Percentiles rank a stretch among this genome's conserved stretches.
Evolutionary conservation across 441 rosid species (phyloP).

Genomic region (Brassica balearica): DNA sequence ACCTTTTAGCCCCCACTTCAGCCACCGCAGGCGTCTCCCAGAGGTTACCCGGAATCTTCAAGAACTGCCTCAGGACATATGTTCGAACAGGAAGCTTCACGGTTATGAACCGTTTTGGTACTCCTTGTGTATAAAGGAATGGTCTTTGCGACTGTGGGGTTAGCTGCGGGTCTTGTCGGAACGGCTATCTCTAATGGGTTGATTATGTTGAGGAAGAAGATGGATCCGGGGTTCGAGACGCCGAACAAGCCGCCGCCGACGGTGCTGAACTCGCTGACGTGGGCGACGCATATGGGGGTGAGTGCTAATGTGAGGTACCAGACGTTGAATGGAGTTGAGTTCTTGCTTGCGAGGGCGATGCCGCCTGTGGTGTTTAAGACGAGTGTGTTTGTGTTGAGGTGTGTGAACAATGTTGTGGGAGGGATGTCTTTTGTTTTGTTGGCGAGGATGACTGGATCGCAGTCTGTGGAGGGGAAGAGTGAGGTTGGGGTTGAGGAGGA

Average conservation of each 20-base stretch:
- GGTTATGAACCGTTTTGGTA: constrained; percentile 65
- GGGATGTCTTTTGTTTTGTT: constrained; percentile 84
- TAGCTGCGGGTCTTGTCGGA: constrained; percentile 92
- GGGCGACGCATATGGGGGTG: constrained; percentile 96
- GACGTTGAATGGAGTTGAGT: constrained; percentile 79
- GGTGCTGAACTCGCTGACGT: constrained; percentile 76
- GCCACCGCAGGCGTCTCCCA: constrained; percentile 44
- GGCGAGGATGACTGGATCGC: constrained; percentile 92
- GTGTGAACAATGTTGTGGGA: constrained; percentile 77
- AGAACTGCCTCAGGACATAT: constrained; percentile 71
- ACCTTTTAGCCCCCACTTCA: constrained; percentile 76
- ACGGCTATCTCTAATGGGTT: constrained; percentile 84
- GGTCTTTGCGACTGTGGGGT: constrained; percentile 89
- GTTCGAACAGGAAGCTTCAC: constrained; percentile 81
- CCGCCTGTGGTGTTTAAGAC: constrained; percentile 70
- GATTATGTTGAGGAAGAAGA: constrained; percentile 86
- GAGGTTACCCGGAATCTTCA: constrained; percentile 69
- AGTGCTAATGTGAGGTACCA: constrained; percentile 97
- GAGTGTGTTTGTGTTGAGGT: constrained; percentile 70
- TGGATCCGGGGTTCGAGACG: constrained; percentile 90
- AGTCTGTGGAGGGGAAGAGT: constrained; percentile 57
- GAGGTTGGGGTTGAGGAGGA: constrained; percentile 32
- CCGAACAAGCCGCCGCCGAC: constrained; percentile 96
- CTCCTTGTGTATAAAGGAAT: constrained; percentile 78
- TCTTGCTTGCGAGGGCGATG: constrained; percentile 59